phyloP scores from a whole-genome alignment of 352 stramenopile species.

The Phytophthora pisi region DNA sequence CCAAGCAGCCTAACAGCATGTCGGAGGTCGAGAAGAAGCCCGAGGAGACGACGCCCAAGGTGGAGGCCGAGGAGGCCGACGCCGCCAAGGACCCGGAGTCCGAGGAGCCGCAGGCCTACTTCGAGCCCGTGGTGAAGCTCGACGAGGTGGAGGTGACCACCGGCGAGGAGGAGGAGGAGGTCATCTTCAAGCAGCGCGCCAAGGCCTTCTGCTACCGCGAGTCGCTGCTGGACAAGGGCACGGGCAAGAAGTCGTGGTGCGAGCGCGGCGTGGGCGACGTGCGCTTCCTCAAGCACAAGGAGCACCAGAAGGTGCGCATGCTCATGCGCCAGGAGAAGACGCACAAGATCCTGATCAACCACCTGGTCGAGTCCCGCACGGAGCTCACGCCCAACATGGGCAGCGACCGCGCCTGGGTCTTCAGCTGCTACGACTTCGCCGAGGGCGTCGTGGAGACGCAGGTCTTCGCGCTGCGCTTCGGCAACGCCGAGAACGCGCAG shows the following conservation, averaged over 20 bases:
- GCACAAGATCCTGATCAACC: conserved; percentile 99
- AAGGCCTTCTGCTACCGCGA: conserved; percentile 98
- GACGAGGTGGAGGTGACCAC: conserved; percentile 97
- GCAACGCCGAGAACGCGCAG: conserved; percentile 94
- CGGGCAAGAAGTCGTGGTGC: conserved; percentile 97
- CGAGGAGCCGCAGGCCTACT: conserved; percentile 89
- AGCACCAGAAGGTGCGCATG: conserved; percentile 93
- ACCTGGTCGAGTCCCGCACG: conserved; percentile 96
- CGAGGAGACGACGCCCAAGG: conserved; percentile 69
- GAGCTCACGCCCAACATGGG: conserved; percentile 96
- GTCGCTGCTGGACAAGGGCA: conserved; percentile 97
- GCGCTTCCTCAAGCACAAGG: conserved; percentile 97
- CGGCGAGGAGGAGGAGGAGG: conserved; percentile 97
- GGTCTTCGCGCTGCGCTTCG: conserved; percentile 94
- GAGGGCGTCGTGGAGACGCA: conserved; percentile 93
- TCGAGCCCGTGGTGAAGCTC: conserved; percentile 89
- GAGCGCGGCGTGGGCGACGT: conserved; percentile 97
- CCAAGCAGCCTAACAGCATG: conserved; percentile 31
- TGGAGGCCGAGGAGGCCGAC: conserved; percentile 57
- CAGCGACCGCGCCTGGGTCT: conserved; percentile 97
- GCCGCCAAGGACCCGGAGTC: conserved; percentile 72
- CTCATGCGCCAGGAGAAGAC: conserved; percentile 99
- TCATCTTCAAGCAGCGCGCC: conserved; percentile 93
- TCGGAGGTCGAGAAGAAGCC: conserved; percentile 76
- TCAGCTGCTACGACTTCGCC: conserved; percentile 98